Evolutionary conservation across 2,329 filamentous ascomycete species (phyloP).

Genomic region (Pestalotiopsis sp.): DNA sequence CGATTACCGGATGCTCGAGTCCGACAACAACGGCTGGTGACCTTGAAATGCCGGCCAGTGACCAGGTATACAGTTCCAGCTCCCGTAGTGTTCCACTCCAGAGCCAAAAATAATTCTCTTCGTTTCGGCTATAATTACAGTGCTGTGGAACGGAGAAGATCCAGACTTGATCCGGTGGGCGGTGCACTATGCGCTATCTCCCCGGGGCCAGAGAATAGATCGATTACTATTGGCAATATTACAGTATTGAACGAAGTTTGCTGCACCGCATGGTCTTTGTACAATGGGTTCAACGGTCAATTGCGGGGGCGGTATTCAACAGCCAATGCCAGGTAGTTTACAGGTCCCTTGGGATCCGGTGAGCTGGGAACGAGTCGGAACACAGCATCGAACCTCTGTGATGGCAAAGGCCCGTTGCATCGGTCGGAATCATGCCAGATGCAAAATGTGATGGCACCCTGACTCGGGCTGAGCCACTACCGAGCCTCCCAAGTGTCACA

Average conservation of each 20-base stretch:
- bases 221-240: not conserved
- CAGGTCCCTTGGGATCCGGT: not conserved
- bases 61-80: not conserved
- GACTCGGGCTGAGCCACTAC: constrained; percentile 1
- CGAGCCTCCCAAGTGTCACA: not conserved
- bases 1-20: not conserved
- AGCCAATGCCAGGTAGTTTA: not conserved
- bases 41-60: not conserved
- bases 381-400: too few species aligned
- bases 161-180: not conserved
- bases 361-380: not conserved
- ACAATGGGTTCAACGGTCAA: not conserved
- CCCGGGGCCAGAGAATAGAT: not conserved
- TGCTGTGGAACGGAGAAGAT: not conserved
- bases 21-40: not conserved
- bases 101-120: not conserved
- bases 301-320: not conserved
- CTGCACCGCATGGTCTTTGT: not conserved
- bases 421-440: not conserved
- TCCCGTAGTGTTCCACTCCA: not conserved
- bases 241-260: not conserved
- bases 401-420: not conserved
- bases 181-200: not conserved
- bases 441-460: not conserved
- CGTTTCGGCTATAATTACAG: not conserved